These are phyloP conservation scores for Glaciozyma martinii DNA, from an alignment of 768 basidiomycete species.

Conservation along the genomic window DNA sequence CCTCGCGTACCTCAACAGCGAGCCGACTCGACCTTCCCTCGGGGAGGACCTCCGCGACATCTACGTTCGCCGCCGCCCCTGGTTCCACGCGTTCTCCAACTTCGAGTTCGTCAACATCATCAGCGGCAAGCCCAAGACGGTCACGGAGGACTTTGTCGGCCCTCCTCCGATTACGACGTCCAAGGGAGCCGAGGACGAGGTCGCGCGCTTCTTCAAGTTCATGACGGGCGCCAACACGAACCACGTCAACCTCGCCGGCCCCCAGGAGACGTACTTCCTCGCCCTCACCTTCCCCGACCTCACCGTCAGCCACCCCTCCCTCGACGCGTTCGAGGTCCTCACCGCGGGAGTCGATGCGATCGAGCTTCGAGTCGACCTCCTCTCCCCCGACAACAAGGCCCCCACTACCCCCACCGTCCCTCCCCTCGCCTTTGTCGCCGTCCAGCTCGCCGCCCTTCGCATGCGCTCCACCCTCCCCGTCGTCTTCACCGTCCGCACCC, in stretches of 20 bases:
- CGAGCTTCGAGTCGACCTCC: constrained; percentile 86
- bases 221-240: constrained; percentile 67
- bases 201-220: constrained; percentile 78
- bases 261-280: constrained; percentile 63
- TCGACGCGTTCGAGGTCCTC: constrained; percentile 61
- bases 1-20: constrained; percentile 65
- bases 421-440: constrained; percentile 59
- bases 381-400: constrained; percentile 47
- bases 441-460: constrained; percentile 70
- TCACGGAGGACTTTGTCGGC: constrained; percentile 10
- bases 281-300: constrained; percentile 74
- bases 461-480: constrained; percentile 71
- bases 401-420: constrained; percentile 53
- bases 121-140: constrained; percentile 27
- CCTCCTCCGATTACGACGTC: constrained; percentile 14
- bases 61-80: constrained; percentile 69
- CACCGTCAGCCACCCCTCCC: constrained; percentile 44
- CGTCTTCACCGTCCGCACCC: constrained; percentile 81
- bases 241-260: constrained; percentile 38
- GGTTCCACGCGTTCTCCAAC: constrained; percentile 72
- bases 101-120: constrained; percentile 77
- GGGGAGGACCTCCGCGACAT: constrained; percentile 80
- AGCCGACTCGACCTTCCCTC: constrained; percentile 74
- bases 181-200: constrained; percentile 47
- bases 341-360: constrained; percentile 79